Evolutionary conservation across 495 filamentous ascomycete genomes (phyloP), one percentile per base, ranked within the genome.

Genomic region (Cudoniella acicularis): DNA sequence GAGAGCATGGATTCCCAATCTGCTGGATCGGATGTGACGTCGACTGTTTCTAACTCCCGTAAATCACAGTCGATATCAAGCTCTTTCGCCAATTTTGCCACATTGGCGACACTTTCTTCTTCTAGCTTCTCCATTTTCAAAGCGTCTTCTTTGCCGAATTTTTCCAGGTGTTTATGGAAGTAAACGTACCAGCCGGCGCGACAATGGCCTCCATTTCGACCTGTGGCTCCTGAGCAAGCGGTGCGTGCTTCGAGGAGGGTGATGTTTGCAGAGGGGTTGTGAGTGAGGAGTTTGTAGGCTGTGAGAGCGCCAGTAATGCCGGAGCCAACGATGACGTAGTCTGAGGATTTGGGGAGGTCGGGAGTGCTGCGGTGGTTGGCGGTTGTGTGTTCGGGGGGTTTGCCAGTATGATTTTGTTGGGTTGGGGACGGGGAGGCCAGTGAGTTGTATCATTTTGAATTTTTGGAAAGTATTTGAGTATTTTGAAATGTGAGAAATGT

Each of bases 401-500:
- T n/a, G 88, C 88, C 88, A 90, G 73, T 86, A 89, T 30, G 84
- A 82, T 26, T 70, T 55, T 1, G 84, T 88, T 18, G 88, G 87
- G 64, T 82, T 80, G 9, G 73, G 67, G 26, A 64, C 66, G 9
- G 84, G 84, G n/a, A 83, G 69, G 52, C 51, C 24, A 17, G 43
- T 36, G 30, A 13, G 4, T 4, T 13, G 30, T 36, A 13, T 36
- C 30, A 36, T 36, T 36, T 36, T 36, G 30, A 36, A 6, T n/a
- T n/a, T n/a, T n/a, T n/a, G n/a, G n/a, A n/a, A n/a, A n/a, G n/a
- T n/a, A n/a, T n/a, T n/a, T n/a, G n/a, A n/a, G n/a, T n/a, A n/a
- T n/a, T n/a, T n/a, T n/a, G n/a, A n/a, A n/a, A n/a, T n/a, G n/a
- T n/a, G n/a, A n/a, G n/a, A n/a, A n/a, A n/a, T n/a, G n/a, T n/a